These are phyloP conservation scores for Pterocarpus santalinus DNA, from an alignment of 306 rosid species.

Conservation along the genomic window DNA sequence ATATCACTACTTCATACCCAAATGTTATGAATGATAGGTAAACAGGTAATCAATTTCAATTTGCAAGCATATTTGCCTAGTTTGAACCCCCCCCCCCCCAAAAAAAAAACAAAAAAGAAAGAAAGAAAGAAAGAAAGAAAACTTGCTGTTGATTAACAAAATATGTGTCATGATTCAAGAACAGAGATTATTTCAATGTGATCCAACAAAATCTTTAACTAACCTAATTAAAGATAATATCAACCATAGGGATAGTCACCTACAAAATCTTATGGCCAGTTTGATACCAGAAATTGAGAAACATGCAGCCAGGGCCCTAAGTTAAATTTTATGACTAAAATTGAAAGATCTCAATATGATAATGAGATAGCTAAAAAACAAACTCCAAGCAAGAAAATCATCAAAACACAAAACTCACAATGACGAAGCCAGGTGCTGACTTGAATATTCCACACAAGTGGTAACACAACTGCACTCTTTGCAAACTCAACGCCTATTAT, in stretches of 20 bases:
- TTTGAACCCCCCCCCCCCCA: background rate
- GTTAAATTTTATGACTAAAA: slow-evolving; percentile 1
- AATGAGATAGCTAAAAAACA: slow-evolving; percentile 22
- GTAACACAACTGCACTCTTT: slow-evolving; percentile 87
- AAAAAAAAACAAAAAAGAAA: background rate
- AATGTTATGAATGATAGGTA: slow-evolving; percentile 27
- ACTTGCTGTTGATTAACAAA: slow-evolving; percentile 15
- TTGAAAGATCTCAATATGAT: background rate
- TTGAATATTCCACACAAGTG: slow-evolving; percentile 97
- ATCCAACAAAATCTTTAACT: background rate
- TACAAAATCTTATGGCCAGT: slow-evolving; percentile 8
- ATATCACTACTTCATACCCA: slow-evolving; percentile 37
- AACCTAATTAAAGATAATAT: background rate
- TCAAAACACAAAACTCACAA: slow-evolving; percentile 69
- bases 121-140: background rate
- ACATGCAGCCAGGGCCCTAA: background rate
- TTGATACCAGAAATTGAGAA: slow-evolving; percentile 8
- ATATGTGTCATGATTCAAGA: slow-evolving; percentile 4
- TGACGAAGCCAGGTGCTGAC: slow-evolving; percentile 99
- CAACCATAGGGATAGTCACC: slow-evolving; percentile 3
- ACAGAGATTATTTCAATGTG: background rate
- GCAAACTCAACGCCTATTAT: slow-evolving; percentile 89
- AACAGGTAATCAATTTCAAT: slow-evolving; percentile 24
- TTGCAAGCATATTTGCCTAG: background rate
- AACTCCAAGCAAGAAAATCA: slow-evolving; percentile 29